Conservation (phyloP, 495 filamentous ascomycete species). For the Aspergillus diversus region DNA sequence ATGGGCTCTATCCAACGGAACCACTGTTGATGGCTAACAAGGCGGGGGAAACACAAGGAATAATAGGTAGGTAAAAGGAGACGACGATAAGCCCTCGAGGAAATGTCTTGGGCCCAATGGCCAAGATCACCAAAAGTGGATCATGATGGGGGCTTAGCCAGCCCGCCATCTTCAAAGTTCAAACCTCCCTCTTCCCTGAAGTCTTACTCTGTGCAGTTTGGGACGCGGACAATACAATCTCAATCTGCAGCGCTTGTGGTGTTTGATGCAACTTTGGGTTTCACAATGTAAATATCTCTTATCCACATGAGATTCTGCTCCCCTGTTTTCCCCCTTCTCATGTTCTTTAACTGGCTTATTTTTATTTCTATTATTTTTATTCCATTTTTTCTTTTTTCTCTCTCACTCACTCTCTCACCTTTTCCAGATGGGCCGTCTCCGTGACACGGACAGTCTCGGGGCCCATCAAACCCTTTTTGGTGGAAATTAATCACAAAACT, state of each 20-base stretch:
- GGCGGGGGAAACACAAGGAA: background rate
- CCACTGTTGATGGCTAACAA: background rate
- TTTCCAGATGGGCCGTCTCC: background rate
- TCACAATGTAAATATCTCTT: conserved; percentile 8
- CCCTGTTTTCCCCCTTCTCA: background rate
- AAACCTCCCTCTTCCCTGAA: background rate
- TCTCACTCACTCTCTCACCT: background rate
- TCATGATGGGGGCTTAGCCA: conserved; percentile 28
- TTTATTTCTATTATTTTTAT: too few species aligned
- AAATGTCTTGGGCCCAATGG: background rate
- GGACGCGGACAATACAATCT: background rate
- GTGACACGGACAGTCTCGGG: too few species aligned
- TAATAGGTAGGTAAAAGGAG: background rate
- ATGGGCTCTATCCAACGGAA: background rate
- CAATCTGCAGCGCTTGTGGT: too few species aligned
- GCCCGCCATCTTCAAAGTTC: background rate
- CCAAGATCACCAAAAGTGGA: conserved; percentile 17
- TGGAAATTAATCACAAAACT: conserved; percentile 7
- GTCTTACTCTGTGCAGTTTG: background rate
- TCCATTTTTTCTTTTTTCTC: too few species aligned
- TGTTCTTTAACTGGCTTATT: too few species aligned
- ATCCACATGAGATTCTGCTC: background rate
- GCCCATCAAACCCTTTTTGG: background rate
- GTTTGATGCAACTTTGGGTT: background rate
- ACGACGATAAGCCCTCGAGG: background rate